These are phyloP conservation scores for Lasiodiplodia sp. DNA, from an alignment of 2,329 filamentous ascomycete genomes.

Conservation along the genomic window DNA sequence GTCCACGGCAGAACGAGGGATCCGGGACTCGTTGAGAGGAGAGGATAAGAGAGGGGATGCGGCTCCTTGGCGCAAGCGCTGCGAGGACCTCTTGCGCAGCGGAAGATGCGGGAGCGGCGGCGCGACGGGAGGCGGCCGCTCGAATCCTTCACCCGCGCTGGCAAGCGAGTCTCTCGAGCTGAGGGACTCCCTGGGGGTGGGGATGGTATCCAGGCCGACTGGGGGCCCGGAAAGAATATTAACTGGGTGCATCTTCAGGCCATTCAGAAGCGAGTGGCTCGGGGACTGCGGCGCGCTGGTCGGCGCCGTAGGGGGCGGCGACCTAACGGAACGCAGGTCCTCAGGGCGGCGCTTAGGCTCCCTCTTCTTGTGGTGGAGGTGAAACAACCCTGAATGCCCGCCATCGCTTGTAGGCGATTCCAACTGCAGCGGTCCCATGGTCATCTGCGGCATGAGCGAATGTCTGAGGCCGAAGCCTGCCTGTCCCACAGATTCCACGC, in stretches of 20 bases:
- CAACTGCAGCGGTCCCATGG: slow-evolving; percentile 26
- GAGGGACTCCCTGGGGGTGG: slow-evolving; percentile 18
- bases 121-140: slow-evolving; percentile 28
- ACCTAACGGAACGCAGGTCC: slow-evolving; percentile 18
- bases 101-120: slow-evolving; percentile 45
- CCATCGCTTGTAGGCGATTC: slow-evolving; percentile 12
- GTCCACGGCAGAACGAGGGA: slow-evolving; percentile 30
- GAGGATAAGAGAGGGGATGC: slow-evolving; percentile 30
- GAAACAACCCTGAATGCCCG: slow-evolving; percentile 16
- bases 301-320: slow-evolving; percentile 12
- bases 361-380: slow-evolving; percentile 25
- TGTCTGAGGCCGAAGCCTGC: slow-evolving; percentile 24
- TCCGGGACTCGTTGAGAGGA: slow-evolving; percentile 23
- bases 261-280: slow-evolving; percentile 27
- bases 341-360: slow-evolving; percentile 26
- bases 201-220: slow-evolving; percentile 8
- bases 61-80: slow-evolving; percentile 36
- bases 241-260: slow-evolving; percentile 28
- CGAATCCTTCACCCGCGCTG: slow-evolving; percentile 14
- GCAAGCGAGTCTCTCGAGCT: slow-evolving; percentile 26
- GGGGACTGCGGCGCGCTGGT: slow-evolving; percentile 29
- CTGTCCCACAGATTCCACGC: slow-evolving; percentile 20
- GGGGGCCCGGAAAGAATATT: slow-evolving; percentile 23
- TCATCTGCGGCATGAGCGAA: slow-evolving; percentile 28
- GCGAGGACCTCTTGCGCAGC: slow-evolving; percentile 46